Conservation (phyloP, 306 rosid species). For the Canavalia ensiformis region DNA sequence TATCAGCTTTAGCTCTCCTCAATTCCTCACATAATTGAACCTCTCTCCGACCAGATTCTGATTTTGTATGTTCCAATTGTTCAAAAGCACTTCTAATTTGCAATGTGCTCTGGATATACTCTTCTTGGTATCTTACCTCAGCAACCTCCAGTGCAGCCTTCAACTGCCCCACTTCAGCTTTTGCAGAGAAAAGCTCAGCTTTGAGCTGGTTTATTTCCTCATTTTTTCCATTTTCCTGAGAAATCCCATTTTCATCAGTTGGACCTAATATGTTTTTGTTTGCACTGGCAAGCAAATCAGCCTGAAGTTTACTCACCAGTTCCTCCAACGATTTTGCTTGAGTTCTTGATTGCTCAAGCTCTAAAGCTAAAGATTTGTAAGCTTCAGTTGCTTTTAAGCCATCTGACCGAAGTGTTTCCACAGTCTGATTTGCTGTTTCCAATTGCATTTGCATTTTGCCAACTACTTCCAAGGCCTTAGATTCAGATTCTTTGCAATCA, state of each 20-base stretch:
- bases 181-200: conserved; percentile 62
- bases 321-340: conserved; percentile 75
- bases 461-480: conserved; percentile 61
- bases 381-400: conserved; percentile 62
- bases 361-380: conserved; percentile 57
- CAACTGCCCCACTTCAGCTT: conserved; percentile 69
- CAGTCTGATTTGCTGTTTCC: conserved; percentile 67
- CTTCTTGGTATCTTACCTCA: conserved; percentile 85
- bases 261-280: conserved; percentile 45
- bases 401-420: conserved; percentile 64
- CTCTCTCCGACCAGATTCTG: conserved; percentile 66
- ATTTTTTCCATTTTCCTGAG: conserved; percentile 50
- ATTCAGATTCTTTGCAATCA: conserved; percentile 76
- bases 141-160: conserved; percentile 81
- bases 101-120: conserved; percentile 80
- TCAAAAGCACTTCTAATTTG: conserved; percentile 84
- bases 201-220: conserved; percentile 64
- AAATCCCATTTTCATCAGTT: conserved; percentile 45
- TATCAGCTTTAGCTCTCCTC: conserved; percentile 56
- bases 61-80: conserved; percentile 67
- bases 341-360: conserved; percentile 81
- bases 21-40: conserved; percentile 66
- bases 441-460: conserved; percentile 67
- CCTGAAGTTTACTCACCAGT: conserved; percentile 68
- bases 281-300: conserved; percentile 50